phyloP scores from a whole-genome alignment of 805 yeast genomes.

The Wickerhamomyces kurtzmanii region DNA sequence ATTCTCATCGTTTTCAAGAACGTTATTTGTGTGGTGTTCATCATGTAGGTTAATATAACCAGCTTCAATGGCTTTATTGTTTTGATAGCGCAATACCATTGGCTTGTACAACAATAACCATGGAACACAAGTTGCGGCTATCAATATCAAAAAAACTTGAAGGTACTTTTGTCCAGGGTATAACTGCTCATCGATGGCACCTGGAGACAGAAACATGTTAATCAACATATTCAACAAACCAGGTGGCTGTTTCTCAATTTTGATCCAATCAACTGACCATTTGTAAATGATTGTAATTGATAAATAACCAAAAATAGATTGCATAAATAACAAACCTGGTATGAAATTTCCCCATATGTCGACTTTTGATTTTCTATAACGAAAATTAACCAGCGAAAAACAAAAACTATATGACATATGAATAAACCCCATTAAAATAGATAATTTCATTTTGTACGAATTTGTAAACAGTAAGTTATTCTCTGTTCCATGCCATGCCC shows the following conservation, averaged over 20 bases:
- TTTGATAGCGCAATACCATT: conserved; percentile 49
- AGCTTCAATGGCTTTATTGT: conserved; percentile 38
- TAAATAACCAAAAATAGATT: conserved; percentile 90
- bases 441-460: conserved; percentile 95
- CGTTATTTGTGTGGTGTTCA: conserved; percentile 18
- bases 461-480: conserved; percentile 84
- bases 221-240: conserved; percentile 91
- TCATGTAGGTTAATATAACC: conserved; percentile 37
- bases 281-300: conserved; percentile 81
- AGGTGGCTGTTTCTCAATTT: conserved; percentile 72
- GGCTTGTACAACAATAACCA: conserved; percentile 86
- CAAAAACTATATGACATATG: conserved; percentile 90
- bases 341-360: conserved; percentile 89
- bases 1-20: conserved; percentile 29
- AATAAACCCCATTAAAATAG: conserved; percentile 85
- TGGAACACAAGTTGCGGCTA: conserved; percentile 89
- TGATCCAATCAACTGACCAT: conserved; percentile 91
- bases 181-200: conserved; percentile 69
- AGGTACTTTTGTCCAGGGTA: conserved; percentile 72
- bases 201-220: conserved; percentile 92
- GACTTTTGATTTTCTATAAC: conserved; percentile 56
- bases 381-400: conserved; percentile 77
- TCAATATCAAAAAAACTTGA: conserved; percentile 59
- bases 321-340: conserved; percentile 93
- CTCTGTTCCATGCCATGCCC: conserved; percentile 96